phyloP scores from a whole-genome alignment of 1,284 basidiomycete species.

The Ceratorhiza oryzae-sativae region DNA sequence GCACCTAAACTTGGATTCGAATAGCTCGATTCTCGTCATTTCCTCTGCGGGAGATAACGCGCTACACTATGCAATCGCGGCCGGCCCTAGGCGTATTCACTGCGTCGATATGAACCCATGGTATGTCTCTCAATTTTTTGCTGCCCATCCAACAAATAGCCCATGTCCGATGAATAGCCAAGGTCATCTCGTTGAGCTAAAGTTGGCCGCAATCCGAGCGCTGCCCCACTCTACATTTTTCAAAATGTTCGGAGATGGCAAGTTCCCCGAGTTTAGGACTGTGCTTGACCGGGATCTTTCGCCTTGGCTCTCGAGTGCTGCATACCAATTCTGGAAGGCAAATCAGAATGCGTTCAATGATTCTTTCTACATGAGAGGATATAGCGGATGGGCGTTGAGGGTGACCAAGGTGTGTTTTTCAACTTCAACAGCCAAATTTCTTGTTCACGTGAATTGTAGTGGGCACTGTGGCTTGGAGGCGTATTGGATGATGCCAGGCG shows the following conservation, averaged over 20 bases:
- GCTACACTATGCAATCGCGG: slow-evolving; percentile 78
- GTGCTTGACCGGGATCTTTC: slow-evolving; percentile 73
- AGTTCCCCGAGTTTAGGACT: slow-evolving; percentile 66
- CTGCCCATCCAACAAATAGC: background rate
- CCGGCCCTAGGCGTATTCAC: slow-evolving; percentile 69
- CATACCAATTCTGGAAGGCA: slow-evolving; percentile 79
- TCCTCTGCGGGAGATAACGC: slow-evolving; percentile 85
- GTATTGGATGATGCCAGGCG: slow-evolving; percentile 63
- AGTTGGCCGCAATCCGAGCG: slow-evolving; percentile 71
- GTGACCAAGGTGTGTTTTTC: slow-evolving; percentile 48
- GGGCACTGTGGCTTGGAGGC: slow-evolving; percentile 69
- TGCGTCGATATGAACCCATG: slow-evolving; percentile 77
- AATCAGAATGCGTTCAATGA: slow-evolving; percentile 69
- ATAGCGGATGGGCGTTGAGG: slow-evolving; percentile 75
- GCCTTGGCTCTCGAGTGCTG: slow-evolving; percentile 75
- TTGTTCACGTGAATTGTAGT: slow-evolving; percentile 51
- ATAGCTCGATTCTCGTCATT: slow-evolving; percentile 78
- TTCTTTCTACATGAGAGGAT: slow-evolving; percentile 78
- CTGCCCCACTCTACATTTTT: slow-evolving; percentile 76
- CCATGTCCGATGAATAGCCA: slow-evolving; percentile 56
- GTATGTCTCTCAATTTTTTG: slow-evolving; percentile 46
- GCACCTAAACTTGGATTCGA: slow-evolving; percentile 64
- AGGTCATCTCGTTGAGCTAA: slow-evolving; percentile 81
- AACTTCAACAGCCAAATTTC: background rate
- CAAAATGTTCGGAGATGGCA: slow-evolving; percentile 74